Base-by-base conservation (phyloP, 2,329 filamentous ascomycete genomes). In the Aspergillus sojae region DNA sequence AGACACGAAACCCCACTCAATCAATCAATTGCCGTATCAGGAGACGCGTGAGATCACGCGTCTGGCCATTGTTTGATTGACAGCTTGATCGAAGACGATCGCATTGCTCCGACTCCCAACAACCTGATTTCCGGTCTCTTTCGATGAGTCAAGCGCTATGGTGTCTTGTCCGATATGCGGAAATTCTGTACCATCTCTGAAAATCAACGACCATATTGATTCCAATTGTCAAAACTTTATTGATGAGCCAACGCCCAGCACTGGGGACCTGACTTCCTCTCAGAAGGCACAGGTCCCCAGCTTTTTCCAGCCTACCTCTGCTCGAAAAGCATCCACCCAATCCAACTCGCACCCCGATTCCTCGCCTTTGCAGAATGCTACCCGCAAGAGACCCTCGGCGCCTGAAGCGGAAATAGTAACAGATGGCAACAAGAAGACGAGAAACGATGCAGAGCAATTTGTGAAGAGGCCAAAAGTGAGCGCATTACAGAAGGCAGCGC, bases 121-220 rank as follows among this genome's bases (percentile, higher is more conserved):
- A 41, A 41, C 19, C 39, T n/a, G 16, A 41, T 4, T 41, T 16
- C 39, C 19, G 16, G 2, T 39, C 34, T 57, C n/a, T 7, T 34
- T 52, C 23, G 19, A 41, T 53, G 19, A 41, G 26, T 23, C 23
- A 57, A 41, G 50, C 63, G 71, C 41, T 60, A 80, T 80, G 84
- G 91, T 96, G 70, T 86, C 88, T 71, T 97, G 93, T 75, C 93
- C 93, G 19, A 91, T 94, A 68, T 97, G 93, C 82, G 84, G 86
- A 73, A 90, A 91, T 71, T 82, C 84, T 61, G 75, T 77, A 21
- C 46, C 74, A 5, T 70, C 72, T 41, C 63, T 72, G 19, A 86
- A 90, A 69, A 98, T 98, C 83, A 98, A 98, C 80, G 85, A 85
- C 69, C 94, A 98, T 78, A 88, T 98, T 74, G 95, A 98, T 80